These are phyloP conservation scores for Ustilago hordei DNA, from an alignment of 1,284 basidiomycete genomes.

Conservation along the genomic window DNA sequence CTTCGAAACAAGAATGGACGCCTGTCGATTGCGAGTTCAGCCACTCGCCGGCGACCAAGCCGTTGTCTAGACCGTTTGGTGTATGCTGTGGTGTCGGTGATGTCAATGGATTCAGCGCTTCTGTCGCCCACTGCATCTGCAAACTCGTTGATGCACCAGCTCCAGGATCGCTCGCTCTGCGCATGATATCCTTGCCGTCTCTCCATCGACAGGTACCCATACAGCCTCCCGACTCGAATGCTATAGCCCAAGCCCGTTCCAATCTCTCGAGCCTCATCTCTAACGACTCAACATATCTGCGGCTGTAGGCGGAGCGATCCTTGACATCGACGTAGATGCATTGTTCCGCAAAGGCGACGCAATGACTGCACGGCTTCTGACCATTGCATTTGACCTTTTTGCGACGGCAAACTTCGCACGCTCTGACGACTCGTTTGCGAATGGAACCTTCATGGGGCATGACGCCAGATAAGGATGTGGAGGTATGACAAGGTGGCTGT, in stretches of 20 bases:
- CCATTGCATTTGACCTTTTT: constrained; percentile 61
- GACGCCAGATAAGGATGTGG: background rate
- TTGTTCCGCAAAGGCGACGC: constrained; percentile 45
- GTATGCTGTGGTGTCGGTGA: background rate
- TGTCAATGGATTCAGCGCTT: background rate
- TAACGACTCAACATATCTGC: constrained; percentile 52
- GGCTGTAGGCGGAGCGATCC: constrained; percentile 48
- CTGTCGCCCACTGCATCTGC: background rate
- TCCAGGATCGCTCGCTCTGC: constrained; percentile 15
- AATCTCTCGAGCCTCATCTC: constrained; percentile 41
- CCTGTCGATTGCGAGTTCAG: background rate
- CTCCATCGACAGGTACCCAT: background rate
- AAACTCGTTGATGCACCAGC: background rate
- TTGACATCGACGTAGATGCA: constrained; percentile 52
- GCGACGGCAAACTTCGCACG: constrained; percentile 55
- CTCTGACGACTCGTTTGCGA: constrained; percentile 47
- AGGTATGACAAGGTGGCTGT: background rate
- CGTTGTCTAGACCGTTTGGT: background rate
- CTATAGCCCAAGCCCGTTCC: constrained; percentile 18
- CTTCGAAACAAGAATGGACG: background rate
- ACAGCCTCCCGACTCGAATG: background rate
- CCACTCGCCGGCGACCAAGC: background rate
- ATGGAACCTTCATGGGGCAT: constrained; percentile 24
- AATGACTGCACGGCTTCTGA: constrained; percentile 50
- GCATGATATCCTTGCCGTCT: background rate